Conservation (phyloP, 768 basidiomycete species). For the Trametes meyenii region DNA sequence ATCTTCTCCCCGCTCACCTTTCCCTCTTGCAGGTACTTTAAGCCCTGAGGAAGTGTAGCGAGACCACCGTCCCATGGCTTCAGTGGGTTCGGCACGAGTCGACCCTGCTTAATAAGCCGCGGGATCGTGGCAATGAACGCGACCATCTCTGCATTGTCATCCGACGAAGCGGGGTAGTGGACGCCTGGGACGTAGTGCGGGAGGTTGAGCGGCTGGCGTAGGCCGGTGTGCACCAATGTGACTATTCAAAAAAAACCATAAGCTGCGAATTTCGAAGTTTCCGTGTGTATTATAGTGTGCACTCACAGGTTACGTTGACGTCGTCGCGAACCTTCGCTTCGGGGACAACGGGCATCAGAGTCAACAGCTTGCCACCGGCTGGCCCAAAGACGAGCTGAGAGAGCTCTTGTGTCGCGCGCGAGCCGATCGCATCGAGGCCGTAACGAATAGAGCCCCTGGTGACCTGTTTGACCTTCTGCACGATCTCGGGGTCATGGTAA, state of each 20-base stretch:
- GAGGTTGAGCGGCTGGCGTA: slow-evolving; percentile 16
- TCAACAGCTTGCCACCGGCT: slow-evolving; percentile 13
- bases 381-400: slow-evolving; percentile 3
- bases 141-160: slow-evolving; percentile 15
- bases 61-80: slow-evolving; percentile 19
- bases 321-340: slow-evolving; percentile 6
- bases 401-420: slow-evolving; percentile 13
- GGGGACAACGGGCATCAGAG: neutral
- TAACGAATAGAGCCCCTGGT: slow-evolving; percentile 17
- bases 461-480: slow-evolving; percentile 20
- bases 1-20: slow-evolving; percentile 27
- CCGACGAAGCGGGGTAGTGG: slow-evolving; percentile 14
- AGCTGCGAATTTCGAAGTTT: neutral
- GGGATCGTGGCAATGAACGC: slow-evolving; percentile 9
- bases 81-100: slow-evolving; percentile 27
- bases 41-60: slow-evolving; percentile 13
- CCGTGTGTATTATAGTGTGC: neutral
- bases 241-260: slow-evolving; percentile 22
- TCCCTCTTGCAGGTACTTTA: slow-evolving; percentile 21
- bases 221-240: slow-evolving; percentile 26
- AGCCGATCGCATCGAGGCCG: slow-evolving; percentile 22
- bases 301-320: slow-evolving; percentile 16
- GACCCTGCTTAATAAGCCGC: slow-evolving; percentile 15
- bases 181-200: neutral
- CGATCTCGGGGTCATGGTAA: slow-evolving; percentile 28